Conservation (phyloP, 306 rosid species). For the Carpinus fangiana region DNA sequence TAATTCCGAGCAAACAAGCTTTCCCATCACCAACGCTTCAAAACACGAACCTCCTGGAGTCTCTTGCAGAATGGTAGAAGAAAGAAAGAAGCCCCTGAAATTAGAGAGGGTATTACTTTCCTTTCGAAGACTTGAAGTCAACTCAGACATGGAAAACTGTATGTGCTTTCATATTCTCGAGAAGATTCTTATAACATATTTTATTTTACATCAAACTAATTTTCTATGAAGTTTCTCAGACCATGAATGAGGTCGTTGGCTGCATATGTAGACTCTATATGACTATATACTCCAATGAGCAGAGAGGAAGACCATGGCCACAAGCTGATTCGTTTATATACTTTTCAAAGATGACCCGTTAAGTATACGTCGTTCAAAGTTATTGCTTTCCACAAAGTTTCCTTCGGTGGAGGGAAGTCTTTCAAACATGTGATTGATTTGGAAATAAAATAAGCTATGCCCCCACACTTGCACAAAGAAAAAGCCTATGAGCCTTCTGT, state of each 20-base stretch:
- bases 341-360: too few relatives aligned
- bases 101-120: background rate
- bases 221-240: background rate
- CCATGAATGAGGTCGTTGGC: background rate
- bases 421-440: too few relatives aligned
- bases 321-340: too few relatives aligned
- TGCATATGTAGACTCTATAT: background rate
- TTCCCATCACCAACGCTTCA: conserved; percentile 37
- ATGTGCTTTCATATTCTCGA: too few relatives aligned
- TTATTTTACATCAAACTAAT: background rate
- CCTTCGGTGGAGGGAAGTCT: too few relatives aligned
- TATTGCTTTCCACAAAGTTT: too few relatives aligned
- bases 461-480: too few relatives aligned
- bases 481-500: too few relatives aligned
- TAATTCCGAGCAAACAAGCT: conserved; percentile 28
- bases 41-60: background rate
- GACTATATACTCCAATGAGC: background rate
- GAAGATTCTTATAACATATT: background rate
- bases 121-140: background rate
- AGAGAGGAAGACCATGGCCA: background rate
- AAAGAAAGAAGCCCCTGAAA: background rate
- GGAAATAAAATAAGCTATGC: too few relatives aligned
- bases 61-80: background rate
- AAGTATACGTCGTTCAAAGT: too few relatives aligned
- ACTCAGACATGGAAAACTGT: background rate